A percentile compares a stretch with the other conserved stretches of the same genome.
Conservation (phyloP, 768 basidiomycete species). For the Hygrocybe punicea region DNA sequence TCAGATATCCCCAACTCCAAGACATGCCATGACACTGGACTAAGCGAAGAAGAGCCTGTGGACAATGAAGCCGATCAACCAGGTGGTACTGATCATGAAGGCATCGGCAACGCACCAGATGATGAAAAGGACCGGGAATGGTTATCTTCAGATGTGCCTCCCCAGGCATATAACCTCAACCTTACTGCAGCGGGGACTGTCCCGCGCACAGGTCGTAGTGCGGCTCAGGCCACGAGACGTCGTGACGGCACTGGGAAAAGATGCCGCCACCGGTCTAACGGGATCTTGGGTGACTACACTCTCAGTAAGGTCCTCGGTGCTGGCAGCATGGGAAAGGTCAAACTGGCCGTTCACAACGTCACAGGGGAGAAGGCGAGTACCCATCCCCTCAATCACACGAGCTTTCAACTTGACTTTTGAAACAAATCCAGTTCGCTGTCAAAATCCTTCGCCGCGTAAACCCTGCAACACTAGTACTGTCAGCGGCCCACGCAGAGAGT, state of each 20-base stretch:
- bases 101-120: too few species aligned
- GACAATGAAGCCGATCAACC: too few species aligned
- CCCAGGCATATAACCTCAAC: constrained; percentile 44
- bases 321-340: constrained; percentile 99
- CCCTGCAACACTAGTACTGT: constrained; percentile 56
- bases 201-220: constrained; percentile 27
- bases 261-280: constrained; percentile 42
- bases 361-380: constrained; percentile 86
- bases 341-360: constrained; percentile 84
- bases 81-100: too few species aligned
- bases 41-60: too few species aligned
- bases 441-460: constrained; percentile 92
- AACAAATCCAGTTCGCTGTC: constrained; percentile 98
- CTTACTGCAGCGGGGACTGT: constrained; percentile 8
- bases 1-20: too few species aligned
- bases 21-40: too few species aligned
- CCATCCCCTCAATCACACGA: constrained; percentile 1
- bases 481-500: constrained; percentile 37
- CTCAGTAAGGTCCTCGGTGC: constrained; percentile 96
- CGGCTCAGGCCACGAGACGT: constrained; percentile 29
- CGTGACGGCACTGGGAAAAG: constrained; percentile 23
- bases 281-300: constrained; percentile 90
- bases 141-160: constrained; percentile 17
- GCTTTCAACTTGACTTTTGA: neutral
- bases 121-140: too few species aligned